A percentile compares a stretch with the other conserved stretches of the same genome.
These are phyloP conservation scores for Cordyceps tenuipes DNA, from an alignment of 2,329 filamentous ascomycete species.

Conservation along the genomic window DNA sequence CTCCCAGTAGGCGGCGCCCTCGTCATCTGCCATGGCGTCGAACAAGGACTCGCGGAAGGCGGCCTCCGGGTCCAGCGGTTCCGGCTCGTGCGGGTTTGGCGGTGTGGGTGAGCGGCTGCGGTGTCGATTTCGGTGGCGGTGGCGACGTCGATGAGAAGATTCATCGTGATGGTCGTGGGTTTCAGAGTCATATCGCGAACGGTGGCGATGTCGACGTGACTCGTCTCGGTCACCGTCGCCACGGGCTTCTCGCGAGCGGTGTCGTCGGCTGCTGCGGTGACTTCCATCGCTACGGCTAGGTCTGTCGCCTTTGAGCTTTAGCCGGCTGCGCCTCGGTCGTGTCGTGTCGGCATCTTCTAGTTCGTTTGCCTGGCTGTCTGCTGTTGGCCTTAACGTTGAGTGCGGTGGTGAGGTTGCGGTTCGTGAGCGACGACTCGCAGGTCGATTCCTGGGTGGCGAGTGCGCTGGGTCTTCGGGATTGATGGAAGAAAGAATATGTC, in stretches of 20 bases:
- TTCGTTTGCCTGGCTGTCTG: constrained; percentile 13
- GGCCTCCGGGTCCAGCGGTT: constrained; percentile 54
- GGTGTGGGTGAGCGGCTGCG: constrained; percentile 37
- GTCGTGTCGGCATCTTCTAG: constrained; percentile 13
- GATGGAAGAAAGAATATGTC: constrained; percentile 42
- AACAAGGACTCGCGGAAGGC: constrained; percentile 93
- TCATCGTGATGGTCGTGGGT: constrained; percentile 8
- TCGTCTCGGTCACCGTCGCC: constrained; percentile 13
- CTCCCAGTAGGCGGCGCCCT: constrained; percentile 93
- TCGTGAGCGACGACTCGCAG: not conserved
- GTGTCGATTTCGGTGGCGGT: constrained; percentile 17
- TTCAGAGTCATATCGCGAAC: constrained; percentile 13
- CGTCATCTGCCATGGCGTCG: constrained; percentile 93
- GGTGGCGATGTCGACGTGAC: constrained; percentile 9
- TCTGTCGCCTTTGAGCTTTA: constrained; percentile 27
- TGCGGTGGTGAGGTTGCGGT: constrained; percentile 6
- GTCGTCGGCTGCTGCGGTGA: constrained; percentile 8
- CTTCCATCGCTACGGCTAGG: constrained; percentile 16
- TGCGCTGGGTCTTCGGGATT: constrained; percentile 25
- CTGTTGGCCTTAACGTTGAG: not conserved
- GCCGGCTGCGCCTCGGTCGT: constrained; percentile 23
- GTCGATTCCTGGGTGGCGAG: not conserved
- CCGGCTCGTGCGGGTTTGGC: constrained; percentile 37
- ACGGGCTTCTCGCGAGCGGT: constrained; percentile 17
- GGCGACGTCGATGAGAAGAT: constrained; percentile 20